These are phyloP conservation scores for Tetrahymena borealis DNA, from an alignment of 73 alveolate genomes.

Conservation along the genomic window DNA sequence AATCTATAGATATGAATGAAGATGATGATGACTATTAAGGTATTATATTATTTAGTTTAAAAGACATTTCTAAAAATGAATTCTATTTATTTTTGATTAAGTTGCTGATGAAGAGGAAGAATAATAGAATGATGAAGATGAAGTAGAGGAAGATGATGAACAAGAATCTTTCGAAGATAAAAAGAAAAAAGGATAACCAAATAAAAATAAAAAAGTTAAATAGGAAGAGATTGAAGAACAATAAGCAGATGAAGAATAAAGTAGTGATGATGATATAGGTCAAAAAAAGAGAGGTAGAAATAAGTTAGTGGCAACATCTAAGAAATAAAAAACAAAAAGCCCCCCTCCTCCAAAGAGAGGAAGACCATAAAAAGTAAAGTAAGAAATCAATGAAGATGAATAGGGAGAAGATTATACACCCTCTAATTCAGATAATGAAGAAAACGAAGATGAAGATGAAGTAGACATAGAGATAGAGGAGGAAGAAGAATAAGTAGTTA, in stretches of 20 bases:
- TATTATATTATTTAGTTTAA: too few species aligned
- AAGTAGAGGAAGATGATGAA: background rate
- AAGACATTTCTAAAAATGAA: too few species aligned
- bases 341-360: background rate
- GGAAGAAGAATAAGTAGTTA: background rate
- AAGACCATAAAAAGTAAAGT: background rate
- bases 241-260: background rate
- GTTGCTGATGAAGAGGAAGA: background rate
- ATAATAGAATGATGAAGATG: background rate
- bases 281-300: background rate
- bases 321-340: too few species aligned
- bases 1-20: background rate
- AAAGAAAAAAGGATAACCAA: background rate
- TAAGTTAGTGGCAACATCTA: too few species aligned
- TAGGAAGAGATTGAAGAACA: background rate
- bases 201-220: background rate
- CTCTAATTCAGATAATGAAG: too few species aligned
- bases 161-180: background rate
- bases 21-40: background rate
- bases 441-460: too few species aligned
- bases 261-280: background rate
- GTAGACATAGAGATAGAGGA: too few species aligned
- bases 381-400: background rate
- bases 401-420: background rate
- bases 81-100: too few species aligned